Conservation (phyloP, 192 early-diverging fungal species). For the Coemansia sp. region DNA sequence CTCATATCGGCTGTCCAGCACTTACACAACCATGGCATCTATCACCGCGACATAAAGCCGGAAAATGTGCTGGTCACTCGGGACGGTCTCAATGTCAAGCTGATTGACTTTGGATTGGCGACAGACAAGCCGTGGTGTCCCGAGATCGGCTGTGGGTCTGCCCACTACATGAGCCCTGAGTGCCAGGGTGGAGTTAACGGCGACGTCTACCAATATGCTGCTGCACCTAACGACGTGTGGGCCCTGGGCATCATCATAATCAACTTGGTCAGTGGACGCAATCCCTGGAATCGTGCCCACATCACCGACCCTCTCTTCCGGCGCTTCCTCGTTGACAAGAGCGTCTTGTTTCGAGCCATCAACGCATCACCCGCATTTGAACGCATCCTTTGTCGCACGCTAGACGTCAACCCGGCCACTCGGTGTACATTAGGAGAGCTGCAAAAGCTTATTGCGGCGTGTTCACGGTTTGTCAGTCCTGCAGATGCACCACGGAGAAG, state of each 20-base stretch:
- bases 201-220: slow-evolving; percentile 62
- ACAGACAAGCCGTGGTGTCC: slow-evolving; percentile 72
- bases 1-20: slow-evolving; percentile 79
- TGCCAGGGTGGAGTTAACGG: slow-evolving; percentile 65
- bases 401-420: slow-evolving; percentile 70
- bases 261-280: slow-evolving; percentile 85
- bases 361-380: slow-evolving; percentile 72
- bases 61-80: slow-evolving; percentile 81
- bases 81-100: slow-evolving; percentile 64
- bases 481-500: neutral
- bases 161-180: slow-evolving; percentile 89
- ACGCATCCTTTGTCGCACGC: slow-evolving; percentile 70
- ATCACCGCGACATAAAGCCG: slow-evolving; percentile 93
- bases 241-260: slow-evolving; percentile 86
- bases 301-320: slow-evolving; percentile 78
- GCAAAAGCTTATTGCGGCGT: slow-evolving; percentile 41
- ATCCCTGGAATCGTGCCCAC: slow-evolving; percentile 77
- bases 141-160: slow-evolving; percentile 87
- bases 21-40: slow-evolving; percentile 78
- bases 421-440: slow-evolving; percentile 61
- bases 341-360: slow-evolving; percentile 67
- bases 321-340: slow-evolving; percentile 67
- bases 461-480: slow-evolving; percentile 36
- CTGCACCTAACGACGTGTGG: slow-evolving; percentile 88
- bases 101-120: slow-evolving; percentile 92